A percentile compares a stretch with the other conserved stretches of the same genome.
These are phyloP conservation scores for Apiospora marii DNA, from an alignment of 2,329 filamentous ascomycete species.

Conservation along the genomic window DNA sequence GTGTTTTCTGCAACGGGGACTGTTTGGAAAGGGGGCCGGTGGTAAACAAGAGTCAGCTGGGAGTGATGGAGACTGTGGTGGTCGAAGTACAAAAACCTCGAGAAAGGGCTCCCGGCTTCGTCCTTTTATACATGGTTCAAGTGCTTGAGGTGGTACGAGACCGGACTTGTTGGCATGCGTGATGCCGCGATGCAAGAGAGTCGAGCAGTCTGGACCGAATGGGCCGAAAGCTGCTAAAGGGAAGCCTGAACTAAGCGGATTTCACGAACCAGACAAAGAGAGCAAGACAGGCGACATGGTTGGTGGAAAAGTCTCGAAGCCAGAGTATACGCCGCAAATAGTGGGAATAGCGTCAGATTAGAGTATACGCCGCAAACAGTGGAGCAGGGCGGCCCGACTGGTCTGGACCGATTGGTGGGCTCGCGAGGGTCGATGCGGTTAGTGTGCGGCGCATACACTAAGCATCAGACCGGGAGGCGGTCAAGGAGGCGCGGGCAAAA, in stretches of 20 bases:
- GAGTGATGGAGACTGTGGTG: not conserved
- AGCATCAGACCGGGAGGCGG: not conserved
- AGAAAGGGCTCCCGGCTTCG: not conserved
- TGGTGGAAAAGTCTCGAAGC: no score
- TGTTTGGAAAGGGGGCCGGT: not conserved
- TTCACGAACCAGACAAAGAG: not conserved
- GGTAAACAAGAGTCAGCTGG: not conserved
- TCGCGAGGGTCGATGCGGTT: no score
- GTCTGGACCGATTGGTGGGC: no score
- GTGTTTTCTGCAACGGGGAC: not conserved
- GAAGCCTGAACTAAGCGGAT: not conserved
- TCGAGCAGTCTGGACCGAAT: not conserved
- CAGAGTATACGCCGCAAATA: no score
- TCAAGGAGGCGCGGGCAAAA: not conserved
- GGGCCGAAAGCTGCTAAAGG: not conserved
- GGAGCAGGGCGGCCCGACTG: no score
- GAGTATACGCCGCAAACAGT: no score
- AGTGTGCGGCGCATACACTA: no score
- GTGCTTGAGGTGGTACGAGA: not conserved
- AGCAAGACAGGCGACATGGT: no score
- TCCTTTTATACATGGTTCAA: not conserved
- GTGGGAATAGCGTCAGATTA: no score
- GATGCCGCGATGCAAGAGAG: not conserved
- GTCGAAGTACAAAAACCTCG: not conserved
- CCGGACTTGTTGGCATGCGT: not conserved